A percentile compares a stretch with the other conserved stretches of the same genome.
Conservation (phyloP, 306 rosid species). For the Oxytropis ochrocephala region DNA sequence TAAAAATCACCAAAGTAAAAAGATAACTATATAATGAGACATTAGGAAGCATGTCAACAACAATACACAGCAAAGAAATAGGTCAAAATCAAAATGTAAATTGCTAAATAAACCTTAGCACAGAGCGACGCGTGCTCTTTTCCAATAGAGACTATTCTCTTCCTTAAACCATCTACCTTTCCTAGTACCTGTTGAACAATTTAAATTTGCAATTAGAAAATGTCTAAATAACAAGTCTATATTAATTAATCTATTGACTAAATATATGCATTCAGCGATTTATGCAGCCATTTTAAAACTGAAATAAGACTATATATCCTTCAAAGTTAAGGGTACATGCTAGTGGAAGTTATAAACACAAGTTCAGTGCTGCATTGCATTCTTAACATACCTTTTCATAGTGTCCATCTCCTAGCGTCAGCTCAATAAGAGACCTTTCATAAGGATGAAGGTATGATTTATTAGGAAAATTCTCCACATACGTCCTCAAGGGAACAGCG, state of each 20-base stretch:
- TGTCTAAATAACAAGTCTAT: background rate
- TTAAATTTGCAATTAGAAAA: slow-evolving; percentile 13
- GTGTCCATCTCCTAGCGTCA: slow-evolving; percentile 94
- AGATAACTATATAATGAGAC: background rate
- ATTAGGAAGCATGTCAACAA: background rate
- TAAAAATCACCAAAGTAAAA: slow-evolving; percentile 1
- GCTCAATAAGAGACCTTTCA: slow-evolving; percentile 81
- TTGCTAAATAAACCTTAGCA: slow-evolving; percentile 61
- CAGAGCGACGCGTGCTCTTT: slow-evolving; percentile 94
- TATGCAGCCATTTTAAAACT: background rate
- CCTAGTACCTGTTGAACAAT: slow-evolving; percentile 54
- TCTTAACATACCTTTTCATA: slow-evolving; percentile 61
- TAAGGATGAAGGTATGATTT: slow-evolving; percentile 75
- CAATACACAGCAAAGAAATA: background rate
- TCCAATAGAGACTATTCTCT: slow-evolving; percentile 74
- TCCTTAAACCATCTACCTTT: slow-evolving; percentile 72
- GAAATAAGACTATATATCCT: background rate
- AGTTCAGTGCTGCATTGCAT: background rate
- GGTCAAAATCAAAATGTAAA: background rate
- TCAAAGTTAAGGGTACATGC: background rate
- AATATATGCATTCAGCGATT: background rate
- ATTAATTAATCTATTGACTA: background rate
- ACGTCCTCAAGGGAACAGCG: slow-evolving; percentile 83
- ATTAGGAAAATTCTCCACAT: slow-evolving; percentile 79
- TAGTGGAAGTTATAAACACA: slow-evolving; percentile 2